Conservation (phyloP, 2,329 filamentous ascomycete genomes). For the Nannizzia gypsea region DNA sequence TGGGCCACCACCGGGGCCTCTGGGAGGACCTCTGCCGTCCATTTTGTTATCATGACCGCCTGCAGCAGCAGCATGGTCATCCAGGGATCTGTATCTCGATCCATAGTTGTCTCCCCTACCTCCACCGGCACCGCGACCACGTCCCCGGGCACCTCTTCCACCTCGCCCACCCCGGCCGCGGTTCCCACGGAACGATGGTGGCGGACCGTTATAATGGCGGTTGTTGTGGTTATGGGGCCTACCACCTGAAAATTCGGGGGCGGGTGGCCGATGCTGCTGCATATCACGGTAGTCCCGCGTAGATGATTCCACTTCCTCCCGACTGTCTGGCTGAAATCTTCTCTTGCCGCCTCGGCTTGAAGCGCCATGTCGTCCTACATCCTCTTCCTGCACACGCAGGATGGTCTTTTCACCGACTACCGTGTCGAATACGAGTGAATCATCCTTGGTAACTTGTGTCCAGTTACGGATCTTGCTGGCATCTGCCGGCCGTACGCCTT, state of each 20-base stretch:
- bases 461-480: slow-evolving; percentile 72
- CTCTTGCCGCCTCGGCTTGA: slow-evolving; percentile 34
- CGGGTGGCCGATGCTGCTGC: slow-evolving; percentile 19
- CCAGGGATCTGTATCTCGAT: slow-evolving; percentile 53
- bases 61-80: slow-evolving; percentile 39
- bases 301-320: slow-evolving; percentile 39
- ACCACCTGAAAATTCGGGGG: slow-evolving; percentile 17
- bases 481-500: slow-evolving; percentile 64
- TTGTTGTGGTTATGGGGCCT: slow-evolving; percentile 19
- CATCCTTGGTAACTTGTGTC: slow-evolving; percentile 60
- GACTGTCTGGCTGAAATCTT: slow-evolving; percentile 44
- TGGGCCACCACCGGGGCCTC: slow-evolving; percentile 19
- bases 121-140: slow-evolving; percentile 34
- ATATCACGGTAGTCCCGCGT: slow-evolving; percentile 21
- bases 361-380: neutral
- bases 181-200: slow-evolving; percentile 17
- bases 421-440: slow-evolving; percentile 66
- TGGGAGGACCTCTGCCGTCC: slow-evolving; percentile 20
- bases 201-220: slow-evolving; percentile 25
- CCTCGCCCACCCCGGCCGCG: slow-evolving; percentile 34
- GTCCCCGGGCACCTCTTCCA: slow-evolving; percentile 32
- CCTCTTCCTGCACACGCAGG: slow-evolving; percentile 67
- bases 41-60: slow-evolving; percentile 22
- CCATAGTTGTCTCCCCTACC: slow-evolving; percentile 32
- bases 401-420: slow-evolving; percentile 78